Evolutionary conservation across 371 early-diverging fungal genomes (phyloP).

Genomic region (Mortierella sp.): DNA sequence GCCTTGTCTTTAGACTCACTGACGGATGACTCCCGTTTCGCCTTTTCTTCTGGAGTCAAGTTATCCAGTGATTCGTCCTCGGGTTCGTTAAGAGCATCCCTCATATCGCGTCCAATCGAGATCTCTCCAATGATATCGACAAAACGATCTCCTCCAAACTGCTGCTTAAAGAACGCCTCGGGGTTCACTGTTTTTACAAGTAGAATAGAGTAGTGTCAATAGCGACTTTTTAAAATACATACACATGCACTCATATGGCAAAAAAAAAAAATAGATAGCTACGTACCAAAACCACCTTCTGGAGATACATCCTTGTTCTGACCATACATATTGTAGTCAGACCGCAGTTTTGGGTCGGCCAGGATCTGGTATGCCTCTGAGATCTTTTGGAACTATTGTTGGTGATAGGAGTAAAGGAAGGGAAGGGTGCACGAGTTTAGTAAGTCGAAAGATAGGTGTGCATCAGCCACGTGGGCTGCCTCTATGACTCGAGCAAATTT

Average conservation of each 20-base stretch:
- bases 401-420: background rate
- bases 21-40: slow-evolving; percentile 62
- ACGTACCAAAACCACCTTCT: slow-evolving; percentile 79
- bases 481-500: background rate
- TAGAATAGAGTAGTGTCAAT: background rate
- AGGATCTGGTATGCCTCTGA: slow-evolving; percentile 96
- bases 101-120: slow-evolving; percentile 92
- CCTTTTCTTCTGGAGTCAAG: slow-evolving; percentile 71
- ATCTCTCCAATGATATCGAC: slow-evolving; percentile 96
- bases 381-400: slow-evolving; percentile 85
- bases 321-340: slow-evolving; percentile 89
- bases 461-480: background rate
- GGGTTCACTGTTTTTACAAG: slow-evolving; percentile 77
- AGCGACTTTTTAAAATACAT: too few species aligned
- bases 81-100: slow-evolving; percentile 76
- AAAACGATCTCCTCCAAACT: slow-evolving; percentile 96
- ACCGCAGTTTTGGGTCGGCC: slow-evolving; percentile 87
- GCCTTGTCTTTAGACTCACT: slow-evolving; percentile 69
- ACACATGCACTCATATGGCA: background rate
- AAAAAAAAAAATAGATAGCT: background rate
- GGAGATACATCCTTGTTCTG: slow-evolving; percentile 76
- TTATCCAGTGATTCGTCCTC: slow-evolving; percentile 64
- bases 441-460: background rate
- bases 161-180: slow-evolving; percentile 92
- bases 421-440: background rate